Conservation (phyloP, 2,329 filamentous ascomycete species). For the Biscogniauxia sp. region DNA sequence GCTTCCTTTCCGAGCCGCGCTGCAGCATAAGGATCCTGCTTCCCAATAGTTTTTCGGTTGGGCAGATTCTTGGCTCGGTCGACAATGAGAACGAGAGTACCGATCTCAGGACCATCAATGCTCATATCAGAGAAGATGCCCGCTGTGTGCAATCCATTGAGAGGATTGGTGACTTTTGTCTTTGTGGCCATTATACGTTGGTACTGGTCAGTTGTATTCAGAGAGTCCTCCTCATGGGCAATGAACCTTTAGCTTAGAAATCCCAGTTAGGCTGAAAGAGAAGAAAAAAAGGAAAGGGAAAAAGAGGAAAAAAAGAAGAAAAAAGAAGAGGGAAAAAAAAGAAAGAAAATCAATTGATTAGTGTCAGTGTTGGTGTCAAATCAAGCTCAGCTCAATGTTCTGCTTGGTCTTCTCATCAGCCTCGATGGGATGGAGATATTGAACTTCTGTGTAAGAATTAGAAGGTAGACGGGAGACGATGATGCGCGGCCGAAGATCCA, state of each 20-base stretch:
- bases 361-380: not conserved
- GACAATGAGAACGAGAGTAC: slow-evolving; percentile 86
- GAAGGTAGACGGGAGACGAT: not conserved
- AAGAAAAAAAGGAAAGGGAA: slow-evolving; percentile 5
- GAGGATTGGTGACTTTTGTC: slow-evolving; percentile 48
- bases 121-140: slow-evolving; percentile 95
- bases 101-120: slow-evolving; percentile 88
- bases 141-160: slow-evolving; percentile 73
- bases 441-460: not conserved
- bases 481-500: not conserved
- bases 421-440: not conserved
- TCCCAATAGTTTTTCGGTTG: slow-evolving; percentile 95
- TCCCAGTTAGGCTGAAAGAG: not conserved
- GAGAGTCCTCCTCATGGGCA: slow-evolving; percentile 5
- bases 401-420: not conserved
- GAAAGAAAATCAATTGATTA: not conserved
- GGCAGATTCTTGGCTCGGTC: slow-evolving; percentile 96
- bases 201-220: slow-evolving; percentile 18
- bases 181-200: slow-evolving; percentile 47
- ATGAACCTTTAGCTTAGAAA: slow-evolving; percentile 2
- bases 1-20: slow-evolving; percentile 93
- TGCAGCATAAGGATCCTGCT: slow-evolving; percentile 97
- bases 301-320: slow-evolving; percentile 1
- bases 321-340: slow-evolving; percentile 3
- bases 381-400: slow-evolving; percentile 1